Evolutionary conservation across 1,284 basidiomycete genomes (phyloP).

Genomic region (Tremellales sp.): DNA sequence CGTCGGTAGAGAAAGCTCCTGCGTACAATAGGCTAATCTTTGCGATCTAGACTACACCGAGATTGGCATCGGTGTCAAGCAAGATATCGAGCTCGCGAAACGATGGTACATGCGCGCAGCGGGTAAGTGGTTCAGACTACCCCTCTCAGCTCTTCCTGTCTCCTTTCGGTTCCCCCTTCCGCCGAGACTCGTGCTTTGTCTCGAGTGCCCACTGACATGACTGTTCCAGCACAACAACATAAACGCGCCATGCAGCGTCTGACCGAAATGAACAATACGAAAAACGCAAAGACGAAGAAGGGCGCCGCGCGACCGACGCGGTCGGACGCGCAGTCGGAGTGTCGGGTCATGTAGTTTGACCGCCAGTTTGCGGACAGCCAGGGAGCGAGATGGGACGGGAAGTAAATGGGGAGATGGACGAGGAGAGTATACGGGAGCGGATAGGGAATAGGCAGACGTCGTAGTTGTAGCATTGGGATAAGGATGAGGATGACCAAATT

Average conservation of each 20-base stretch:
- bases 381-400: not conserved
- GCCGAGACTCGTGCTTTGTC: too few relatives aligned
- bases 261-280: conserved; percentile 61
- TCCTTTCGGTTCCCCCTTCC: conserved; percentile 3
- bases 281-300: conserved; percentile 40
- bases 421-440: too few relatives aligned
- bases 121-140: conserved; percentile 67
- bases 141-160: not conserved
- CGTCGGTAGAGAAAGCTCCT: not conserved
- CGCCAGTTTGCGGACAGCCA: not conserved
- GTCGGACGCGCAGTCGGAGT: conserved; percentile 86
- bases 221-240: conserved; percentile 39
- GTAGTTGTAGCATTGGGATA: too few relatives aligned
- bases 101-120: conserved; percentile 98
- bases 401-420: too few relatives aligned
- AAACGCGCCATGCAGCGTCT: conserved; percentile 71
- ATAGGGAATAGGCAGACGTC: too few relatives aligned
- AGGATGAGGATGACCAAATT: too few relatives aligned
- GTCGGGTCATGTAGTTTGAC: conserved; percentile 65
- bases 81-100: conserved; percentile 92
- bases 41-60: conserved; percentile 73
- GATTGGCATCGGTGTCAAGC: conserved; percentile 94
- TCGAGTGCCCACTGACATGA: conserved; percentile 2
- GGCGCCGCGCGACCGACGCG: conserved; percentile 76
- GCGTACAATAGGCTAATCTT: not conserved